Conservation (phyloP, 1,139 yeast genomes). For the Kurtzmaniella quercitrusa region DNA sequence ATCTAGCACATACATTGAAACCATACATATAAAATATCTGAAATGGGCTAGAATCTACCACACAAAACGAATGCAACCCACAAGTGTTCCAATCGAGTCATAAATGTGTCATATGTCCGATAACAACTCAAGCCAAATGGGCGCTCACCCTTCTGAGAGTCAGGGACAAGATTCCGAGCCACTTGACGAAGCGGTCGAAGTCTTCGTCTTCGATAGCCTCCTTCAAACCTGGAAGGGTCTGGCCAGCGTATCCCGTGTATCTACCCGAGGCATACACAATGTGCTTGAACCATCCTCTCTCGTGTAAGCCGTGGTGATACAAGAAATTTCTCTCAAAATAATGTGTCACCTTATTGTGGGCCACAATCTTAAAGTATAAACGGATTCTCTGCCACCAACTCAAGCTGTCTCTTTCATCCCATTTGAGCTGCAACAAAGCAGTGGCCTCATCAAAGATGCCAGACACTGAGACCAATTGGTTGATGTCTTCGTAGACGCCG, state of each 20-base stretch:
- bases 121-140: not conserved
- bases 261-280: constrained; percentile 80
- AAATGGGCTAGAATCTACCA: too few relatives aligned
- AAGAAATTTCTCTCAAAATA: constrained; percentile 67
- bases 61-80: not conserved
- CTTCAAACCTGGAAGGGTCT: constrained; percentile 70
- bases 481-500: constrained; percentile 22
- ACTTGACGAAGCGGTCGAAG: constrained; percentile 45
- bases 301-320: constrained; percentile 55
- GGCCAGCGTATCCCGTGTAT: constrained; percentile 83
- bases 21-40: not conserved
- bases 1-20: not conserved
- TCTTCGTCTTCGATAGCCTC: constrained; percentile 77
- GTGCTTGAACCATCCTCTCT: constrained; percentile 84
- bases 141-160: constrained; percentile 27
- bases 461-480: constrained; percentile 23
- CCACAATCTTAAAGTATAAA: constrained; percentile 28
- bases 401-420: constrained; percentile 30
- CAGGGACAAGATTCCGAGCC: constrained; percentile 50
- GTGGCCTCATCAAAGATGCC: constrained; percentile 34
- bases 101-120: not conserved
- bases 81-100: not conserved
- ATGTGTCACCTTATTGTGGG: constrained; percentile 41
- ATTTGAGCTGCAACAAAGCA: constrained; percentile 27
- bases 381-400: constrained; percentile 40